Conservation (phyloP, 1,139 yeast species). For the Williopsis jadinii region DNA sequence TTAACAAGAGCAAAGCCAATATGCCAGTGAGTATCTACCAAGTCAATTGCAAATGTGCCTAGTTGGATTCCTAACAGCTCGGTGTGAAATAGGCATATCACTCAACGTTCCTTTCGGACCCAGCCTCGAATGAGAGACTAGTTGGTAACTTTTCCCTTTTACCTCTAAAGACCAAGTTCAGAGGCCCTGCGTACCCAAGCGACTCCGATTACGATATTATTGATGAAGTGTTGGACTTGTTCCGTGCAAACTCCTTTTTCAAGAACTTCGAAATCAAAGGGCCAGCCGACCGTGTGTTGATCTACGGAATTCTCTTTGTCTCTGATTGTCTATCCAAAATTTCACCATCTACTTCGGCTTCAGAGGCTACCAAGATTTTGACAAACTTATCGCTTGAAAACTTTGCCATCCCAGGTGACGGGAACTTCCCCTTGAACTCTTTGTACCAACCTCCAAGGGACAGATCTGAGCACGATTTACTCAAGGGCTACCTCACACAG, state of each 20-base stretch:
- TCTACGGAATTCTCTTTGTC: slow-evolving; percentile 88
- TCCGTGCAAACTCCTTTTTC: slow-evolving; percentile 93
- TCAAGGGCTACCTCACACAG: slow-evolving; percentile 77
- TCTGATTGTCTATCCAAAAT: slow-evolving; percentile 77
- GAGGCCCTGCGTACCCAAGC: slow-evolving; percentile 91
- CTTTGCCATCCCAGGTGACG: slow-evolving; percentile 91
- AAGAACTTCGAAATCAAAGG: slow-evolving; percentile 96
- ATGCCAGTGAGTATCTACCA: neutral
- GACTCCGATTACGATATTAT: slow-evolving; percentile 80
- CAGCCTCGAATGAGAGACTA: slow-evolving; percentile 37
- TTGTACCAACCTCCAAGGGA: slow-evolving; percentile 73
- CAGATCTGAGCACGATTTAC: slow-evolving; percentile 67
- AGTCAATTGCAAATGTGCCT: neutral
- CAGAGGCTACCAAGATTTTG: slow-evolving; percentile 68
- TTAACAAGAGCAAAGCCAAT: neutral
- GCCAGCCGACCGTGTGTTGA: slow-evolving; percentile 88
- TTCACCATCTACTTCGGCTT: slow-evolving; percentile 34
- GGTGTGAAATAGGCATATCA: slow-evolving; percentile 60
- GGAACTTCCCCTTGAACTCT: slow-evolving; percentile 86
- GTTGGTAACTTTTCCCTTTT: slow-evolving; percentile 68
- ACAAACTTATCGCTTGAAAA: slow-evolving; percentile 83
- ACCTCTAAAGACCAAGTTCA: slow-evolving; percentile 74
- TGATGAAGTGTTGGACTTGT: slow-evolving; percentile 85
- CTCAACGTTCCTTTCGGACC: slow-evolving; percentile 79
- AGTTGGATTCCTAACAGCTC: neutral